Evolutionary conservation across 1,284 basidiomycete genomes (phyloP).

Genomic region (Afroboletus lepidellus): DNA sequence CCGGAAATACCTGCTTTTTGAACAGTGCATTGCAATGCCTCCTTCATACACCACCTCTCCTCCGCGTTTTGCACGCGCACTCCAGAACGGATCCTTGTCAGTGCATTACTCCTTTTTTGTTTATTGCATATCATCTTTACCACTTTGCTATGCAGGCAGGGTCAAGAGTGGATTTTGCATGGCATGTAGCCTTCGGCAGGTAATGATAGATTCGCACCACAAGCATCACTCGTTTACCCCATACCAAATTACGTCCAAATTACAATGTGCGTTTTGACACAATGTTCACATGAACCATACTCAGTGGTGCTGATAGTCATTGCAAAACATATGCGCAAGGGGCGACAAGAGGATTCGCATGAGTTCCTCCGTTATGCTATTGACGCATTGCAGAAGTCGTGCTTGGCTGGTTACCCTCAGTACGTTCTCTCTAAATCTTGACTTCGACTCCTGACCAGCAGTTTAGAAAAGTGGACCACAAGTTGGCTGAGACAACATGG

Average conservation of each 20-base stretch:
- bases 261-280: slow-evolving; percentile 57
- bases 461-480: slow-evolving; percentile 72
- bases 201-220: slow-evolving; percentile 52
- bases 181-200: slow-evolving; percentile 64
- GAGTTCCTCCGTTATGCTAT: slow-evolving; percentile 96
- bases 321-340: slow-evolving; percentile 86
- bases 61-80: slow-evolving; percentile 68
- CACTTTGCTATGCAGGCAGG: slow-evolving; percentile 44
- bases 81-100: slow-evolving; percentile 47
- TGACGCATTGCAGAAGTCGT: slow-evolving; percentile 87
- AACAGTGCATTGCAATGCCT: slow-evolving; percentile 96
- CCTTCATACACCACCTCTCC: slow-evolving; percentile 89
- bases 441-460: slow-evolving; percentile 9
- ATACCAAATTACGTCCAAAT: slow-evolving; percentile 56
- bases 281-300: slow-evolving; percentile 2
- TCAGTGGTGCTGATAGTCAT: slow-evolving; percentile 57
- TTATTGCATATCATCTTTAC: slow-evolving; percentile 7
- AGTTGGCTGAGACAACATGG: slow-evolving; percentile 88
- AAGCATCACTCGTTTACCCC: slow-evolving; percentile 57
- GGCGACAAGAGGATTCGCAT: slow-evolving; percentile 97
- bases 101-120: slow-evolving; percentile 28
- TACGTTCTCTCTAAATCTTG: slow-evolving; percentile 39
- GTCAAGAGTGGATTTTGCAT: slow-evolving; percentile 69
- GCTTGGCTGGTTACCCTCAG: slow-evolving; percentile 72
- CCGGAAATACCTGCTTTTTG: slow-evolving; percentile 96